Evolutionary conservation across 768 basidiomycete genomes (phyloP), one percentile per base, ranked within the genome.

Genomic region (Thelephora ganbajun): DNA sequence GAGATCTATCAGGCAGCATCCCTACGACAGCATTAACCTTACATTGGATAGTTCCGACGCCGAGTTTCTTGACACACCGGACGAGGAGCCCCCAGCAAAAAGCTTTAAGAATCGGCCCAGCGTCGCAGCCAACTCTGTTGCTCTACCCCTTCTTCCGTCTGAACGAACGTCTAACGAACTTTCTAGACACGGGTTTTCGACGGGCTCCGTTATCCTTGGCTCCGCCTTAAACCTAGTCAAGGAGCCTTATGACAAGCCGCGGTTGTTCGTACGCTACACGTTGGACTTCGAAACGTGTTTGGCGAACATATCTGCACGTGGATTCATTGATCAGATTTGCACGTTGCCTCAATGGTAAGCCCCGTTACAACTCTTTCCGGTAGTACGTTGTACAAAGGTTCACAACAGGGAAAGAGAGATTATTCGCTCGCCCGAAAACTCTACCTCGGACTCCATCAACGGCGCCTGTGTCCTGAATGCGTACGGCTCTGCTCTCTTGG

Each of bases 391-490:
- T 26, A 45, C 44, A 26, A 16, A 26, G 33, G 18, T 11, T 18
- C n/a, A 9, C n/a, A 9, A 45, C 44, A 33, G 33, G 16, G 9
- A 33, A n/a, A 22, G 33, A n/a, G 7, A 33, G 9, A 19, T 16
- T 16, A 16, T 35, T 19, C 45, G 33, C 11, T 33, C 35, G 13
- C 23, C 26, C 19, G 16, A 46, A 14, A 20, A 34, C 57, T 3
- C 42, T 35, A 35, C 11, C 45, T 57, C 59, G 50, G 69, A 65
- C 30, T 53, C 53, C 18, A 57, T 74, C 19, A 68, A 73, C 26
- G 73, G 72, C 49, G 66, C 67, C 5, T 73, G 71, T 48, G 43
- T 69, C 6, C 37, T 72, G 33, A 46, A 47, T 5, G 49, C 54
- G 20, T 56, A 57, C 6, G 54, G 57, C 45, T 54, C 54, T 2